A percentile compares a stretch with the other conserved stretches of the same genome.
Evolutionary conservation across 768 basidiomycete species (phyloP).

Genomic region (Sutorius australiensis): DNA sequence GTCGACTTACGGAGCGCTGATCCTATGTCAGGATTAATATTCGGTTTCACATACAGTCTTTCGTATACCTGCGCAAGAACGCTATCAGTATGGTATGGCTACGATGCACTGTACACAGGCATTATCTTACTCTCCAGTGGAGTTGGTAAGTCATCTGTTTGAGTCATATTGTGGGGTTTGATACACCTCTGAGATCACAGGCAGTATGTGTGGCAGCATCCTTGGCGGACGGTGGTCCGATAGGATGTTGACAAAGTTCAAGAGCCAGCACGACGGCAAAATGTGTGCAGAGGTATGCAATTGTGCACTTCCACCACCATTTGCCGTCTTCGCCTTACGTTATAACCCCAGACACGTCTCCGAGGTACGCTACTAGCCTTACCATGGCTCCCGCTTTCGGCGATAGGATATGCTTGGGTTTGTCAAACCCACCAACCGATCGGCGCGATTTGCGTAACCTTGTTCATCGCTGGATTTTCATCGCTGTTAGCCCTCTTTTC

Average conservation of each 20-base stretch:
- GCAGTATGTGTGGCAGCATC: slow-evolving; percentile 51
- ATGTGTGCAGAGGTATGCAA: slow-evolving; percentile 57
- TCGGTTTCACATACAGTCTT: slow-evolving; percentile 66
- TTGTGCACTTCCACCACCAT: not conserved
- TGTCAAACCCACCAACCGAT: slow-evolving; percentile 61
- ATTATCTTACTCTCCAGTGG: slow-evolving; percentile 75
- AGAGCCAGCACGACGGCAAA: slow-evolving; percentile 40
- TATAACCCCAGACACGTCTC: slow-evolving; percentile 59
- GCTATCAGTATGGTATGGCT: slow-evolving; percentile 58
- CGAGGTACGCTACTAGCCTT: slow-evolving; percentile 58
- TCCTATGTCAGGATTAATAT: slow-evolving; percentile 53
- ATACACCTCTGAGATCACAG: slow-evolving; percentile 19
- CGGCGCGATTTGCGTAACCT: slow-evolving; percentile 62
- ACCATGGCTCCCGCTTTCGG: slow-evolving; percentile 48
- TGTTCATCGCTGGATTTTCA: slow-evolving; percentile 71
- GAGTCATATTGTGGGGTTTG: not conserved
- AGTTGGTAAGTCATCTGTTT: slow-evolving; percentile 40
- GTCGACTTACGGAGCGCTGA: not conserved
- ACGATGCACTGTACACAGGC: slow-evolving; percentile 68
- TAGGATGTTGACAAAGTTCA: slow-evolving; percentile 38
- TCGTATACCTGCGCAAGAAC: slow-evolving; percentile 74
- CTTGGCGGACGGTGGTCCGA: slow-evolving; percentile 61
- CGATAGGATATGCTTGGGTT: slow-evolving; percentile 74
- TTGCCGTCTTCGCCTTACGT: not conserved
- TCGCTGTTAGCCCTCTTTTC: slow-evolving; percentile 30